Conservation (phyloP, 2,329 filamentous ascomycete genomes). For the Monosporascus sp. region DNA sequence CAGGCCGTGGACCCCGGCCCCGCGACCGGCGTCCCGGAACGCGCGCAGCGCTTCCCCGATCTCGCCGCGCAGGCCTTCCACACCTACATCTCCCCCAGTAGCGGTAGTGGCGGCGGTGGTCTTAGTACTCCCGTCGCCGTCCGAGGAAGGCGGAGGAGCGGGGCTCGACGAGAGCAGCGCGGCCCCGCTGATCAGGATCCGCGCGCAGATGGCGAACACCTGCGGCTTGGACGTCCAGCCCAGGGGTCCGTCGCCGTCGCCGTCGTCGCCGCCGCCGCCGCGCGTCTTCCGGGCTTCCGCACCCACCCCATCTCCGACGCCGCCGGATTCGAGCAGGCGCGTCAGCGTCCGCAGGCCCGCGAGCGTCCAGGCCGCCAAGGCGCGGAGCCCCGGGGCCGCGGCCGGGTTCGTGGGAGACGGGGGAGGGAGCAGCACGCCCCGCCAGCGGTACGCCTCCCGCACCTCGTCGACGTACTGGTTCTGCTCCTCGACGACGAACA, state of each 20-base stretch:
- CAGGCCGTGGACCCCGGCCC: conserved; percentile 19
- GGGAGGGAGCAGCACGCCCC: conserved; percentile 35
- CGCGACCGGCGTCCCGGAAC: conserved; percentile 17
- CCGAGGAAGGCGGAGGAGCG: not conserved
- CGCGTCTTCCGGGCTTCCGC: not conserved
- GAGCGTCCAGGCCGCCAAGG: conserved; percentile 42
- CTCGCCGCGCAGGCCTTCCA: not conserved
- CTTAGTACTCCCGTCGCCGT: not conserved
- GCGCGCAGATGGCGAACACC: conserved; percentile 57
- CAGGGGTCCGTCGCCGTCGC: conserved; percentile 54
- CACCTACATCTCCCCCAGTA: not conserved
- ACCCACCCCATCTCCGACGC: not conserved
- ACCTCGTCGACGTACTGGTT: conserved; percentile 89
- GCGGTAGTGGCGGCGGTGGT: no score
- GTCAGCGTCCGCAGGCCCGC: conserved; percentile 43
- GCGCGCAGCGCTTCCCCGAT: conserved; percentile 14
- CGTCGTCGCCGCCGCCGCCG: conserved; percentile 17
- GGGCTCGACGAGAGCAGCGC: conserved; percentile 21
- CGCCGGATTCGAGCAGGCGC: conserved; percentile 8
- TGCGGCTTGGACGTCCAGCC: conserved; percentile 68
- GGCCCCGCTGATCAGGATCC: conserved; percentile 36
- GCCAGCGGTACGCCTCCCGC: conserved; percentile 68
- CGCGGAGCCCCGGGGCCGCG: conserved; percentile 10
- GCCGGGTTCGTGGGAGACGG: not conserved
- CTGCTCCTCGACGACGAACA: conserved; percentile 88